Conservation (phyloP, 768 basidiomycete species). For the Boletus rex-veris region DNA sequence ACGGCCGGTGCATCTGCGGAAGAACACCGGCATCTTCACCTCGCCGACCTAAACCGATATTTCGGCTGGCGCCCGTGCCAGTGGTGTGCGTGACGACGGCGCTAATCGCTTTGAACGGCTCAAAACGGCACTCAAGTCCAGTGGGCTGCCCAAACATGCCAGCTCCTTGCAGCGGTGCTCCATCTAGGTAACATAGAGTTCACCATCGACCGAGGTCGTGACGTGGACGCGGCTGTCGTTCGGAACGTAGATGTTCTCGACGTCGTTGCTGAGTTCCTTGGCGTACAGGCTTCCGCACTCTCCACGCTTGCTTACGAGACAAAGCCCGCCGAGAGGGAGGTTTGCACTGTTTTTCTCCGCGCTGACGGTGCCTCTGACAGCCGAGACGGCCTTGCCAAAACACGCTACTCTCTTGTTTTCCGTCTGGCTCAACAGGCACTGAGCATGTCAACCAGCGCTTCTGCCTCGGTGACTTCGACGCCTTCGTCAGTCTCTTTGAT, state of each 20-base stretch:
- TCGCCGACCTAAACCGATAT: too few species aligned
- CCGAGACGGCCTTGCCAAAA: conserved; percentile 90
- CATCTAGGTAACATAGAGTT: conserved; percentile 94
- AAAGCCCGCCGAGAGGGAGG: too few species aligned
- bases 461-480: conserved; percentile 88
- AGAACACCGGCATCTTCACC: too few species aligned
- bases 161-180: conserved; percentile 90
- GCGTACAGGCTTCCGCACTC: too few species aligned
- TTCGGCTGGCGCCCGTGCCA: conserved; percentile 35
- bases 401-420: conserved; percentile 79
- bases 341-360: too few species aligned
- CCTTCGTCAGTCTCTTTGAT: conserved; percentile 92
- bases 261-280: too few species aligned
- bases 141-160: conserved; percentile 75
- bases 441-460: conserved; percentile 95
- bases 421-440: background rate
- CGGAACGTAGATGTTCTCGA: too few species aligned
- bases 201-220: conserved; percentile 72
- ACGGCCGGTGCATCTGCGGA: too few species aligned
- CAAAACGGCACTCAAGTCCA: too few species aligned
- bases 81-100: conserved; percentile 68
- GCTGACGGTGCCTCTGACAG: conserved; percentile 66
- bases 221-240: conserved; percentile 25
- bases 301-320: too few species aligned
- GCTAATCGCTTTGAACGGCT: conserved; percentile 42